Base-by-base conservation (phyloP, 805 yeast species). In the Kurtzmaniella cleridarum region DNA sequence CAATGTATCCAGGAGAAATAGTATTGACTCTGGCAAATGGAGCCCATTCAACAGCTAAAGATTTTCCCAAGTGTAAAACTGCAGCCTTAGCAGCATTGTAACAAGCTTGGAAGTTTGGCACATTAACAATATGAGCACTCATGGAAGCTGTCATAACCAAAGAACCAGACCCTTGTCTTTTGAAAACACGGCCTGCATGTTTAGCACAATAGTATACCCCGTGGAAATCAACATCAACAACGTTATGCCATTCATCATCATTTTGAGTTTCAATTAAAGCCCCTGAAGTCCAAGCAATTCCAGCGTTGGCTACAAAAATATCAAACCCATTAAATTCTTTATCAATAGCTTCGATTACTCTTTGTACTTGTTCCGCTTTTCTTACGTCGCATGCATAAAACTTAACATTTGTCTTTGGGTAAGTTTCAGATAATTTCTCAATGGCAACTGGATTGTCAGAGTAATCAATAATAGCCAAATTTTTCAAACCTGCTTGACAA, bases 31-130 rank as follows among this genome's bases (percentile, higher is more conserved):
- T 75, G n/a, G 91, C 95, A 53, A 83, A 84, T 30, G 59, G 50
- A n/a, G 89, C 78, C 90, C 93, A 88, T 65, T 88, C 96, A 31
- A 87, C 79, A 12, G 95, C 91, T 47, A 87, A 67, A 1, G 93
- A 84, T 58, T 71, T 81, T 27, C 83, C 77, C 50, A 87, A 71
- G 55, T 88, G 95, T 47, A 81, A 57, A 20, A 85, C 80, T 10
- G 80, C 95, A 30, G 95, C 95, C 69, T 87, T 88, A 49, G 89
- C 84, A 12, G 88, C 86, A 54, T 87, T 87, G 69, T 87, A 87
- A 30, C 84, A 79, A 11, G 95, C 84, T 65, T 88, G 96, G 56
- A 78, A 69, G 60, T 89, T 93, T 17, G 96, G 96, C 45, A 79
- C 77, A 61, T 88, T 88, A 51, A 79, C 93, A 51, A 89, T 81